Conservation (phyloP, 2,329 filamentous ascomycete genomes). For the Aspergillus hortae region DNA sequence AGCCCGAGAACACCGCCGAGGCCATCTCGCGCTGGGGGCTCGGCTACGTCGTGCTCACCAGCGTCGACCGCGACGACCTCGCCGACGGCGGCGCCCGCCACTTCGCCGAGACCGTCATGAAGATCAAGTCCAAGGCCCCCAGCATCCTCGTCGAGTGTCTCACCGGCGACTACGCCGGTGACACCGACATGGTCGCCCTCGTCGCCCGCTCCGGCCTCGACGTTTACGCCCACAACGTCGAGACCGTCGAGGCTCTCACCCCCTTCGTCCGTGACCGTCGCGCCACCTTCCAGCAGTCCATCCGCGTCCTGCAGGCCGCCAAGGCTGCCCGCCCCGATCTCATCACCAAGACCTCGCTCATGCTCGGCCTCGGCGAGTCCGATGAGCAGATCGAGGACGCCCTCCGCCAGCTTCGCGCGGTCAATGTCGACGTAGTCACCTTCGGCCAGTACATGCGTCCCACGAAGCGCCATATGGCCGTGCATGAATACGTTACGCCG, state of each 20-base stretch:
- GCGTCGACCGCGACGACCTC: conserved; percentile 89
- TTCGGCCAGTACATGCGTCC: conserved; percentile 99
- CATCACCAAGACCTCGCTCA: conserved; percentile 98
- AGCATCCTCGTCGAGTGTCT: conserved; percentile 44
- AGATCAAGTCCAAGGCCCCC: conserved; percentile 75
- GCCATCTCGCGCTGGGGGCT: conserved; percentile 88
- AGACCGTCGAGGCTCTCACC: conserved; percentile 88
- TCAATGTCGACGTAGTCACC: conserved; percentile 87
- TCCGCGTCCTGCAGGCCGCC: conserved; percentile 74
- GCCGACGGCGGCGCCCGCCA: conserved; percentile 83
- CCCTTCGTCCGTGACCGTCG: conserved; percentile 85
- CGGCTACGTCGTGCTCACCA: conserved; percentile 92
- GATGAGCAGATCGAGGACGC: conserved; percentile 81
- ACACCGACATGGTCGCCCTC: conserved; percentile 79
- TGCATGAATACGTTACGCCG: conserved; percentile 91
- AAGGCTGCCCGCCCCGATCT: conserved; percentile 73
- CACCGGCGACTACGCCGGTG: conserved; percentile 78
- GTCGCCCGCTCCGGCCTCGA: conserved; percentile 87
- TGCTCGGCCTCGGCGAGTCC: conserved; percentile 91
- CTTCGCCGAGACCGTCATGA: conserved; percentile 89
- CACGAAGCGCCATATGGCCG: conserved; percentile 95
- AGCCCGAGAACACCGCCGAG: conserved; percentile 95
- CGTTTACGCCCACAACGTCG: conserved; percentile 95
- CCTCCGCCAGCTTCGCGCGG: conserved; percentile 72
- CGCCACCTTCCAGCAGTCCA: conserved; percentile 82